phyloP scores from a whole-genome alignment of 176 grass and related monocot species.

The Guadua angustifolia region DNA sequence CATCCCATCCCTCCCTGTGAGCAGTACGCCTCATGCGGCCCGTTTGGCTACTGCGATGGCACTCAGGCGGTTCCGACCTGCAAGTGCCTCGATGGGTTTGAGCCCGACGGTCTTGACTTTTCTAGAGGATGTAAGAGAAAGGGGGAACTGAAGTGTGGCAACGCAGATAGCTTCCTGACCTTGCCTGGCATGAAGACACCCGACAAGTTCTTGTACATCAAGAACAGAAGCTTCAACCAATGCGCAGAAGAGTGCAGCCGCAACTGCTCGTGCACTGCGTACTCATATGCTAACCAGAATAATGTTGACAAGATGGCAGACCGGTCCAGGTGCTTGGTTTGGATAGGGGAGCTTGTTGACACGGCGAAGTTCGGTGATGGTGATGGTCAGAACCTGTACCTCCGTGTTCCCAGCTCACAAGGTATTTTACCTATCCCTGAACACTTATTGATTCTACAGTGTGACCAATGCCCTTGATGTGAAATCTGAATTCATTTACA shows the following conservation, averaged over 20 bases:
- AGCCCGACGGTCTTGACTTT: constrained; percentile 28
- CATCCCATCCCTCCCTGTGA: constrained; percentile 24
- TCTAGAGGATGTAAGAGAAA: constrained; percentile 54
- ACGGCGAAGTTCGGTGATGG: background rate
- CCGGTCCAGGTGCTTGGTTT: constrained; percentile 64
- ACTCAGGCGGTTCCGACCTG: constrained; percentile 32
- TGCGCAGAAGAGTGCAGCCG: constrained; percentile 44
- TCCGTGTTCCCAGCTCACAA: constrained; percentile 18
- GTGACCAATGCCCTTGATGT: background rate
- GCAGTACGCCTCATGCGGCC: constrained; percentile 41
- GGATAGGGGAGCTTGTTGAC: constrained; percentile 58
- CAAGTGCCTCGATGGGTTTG: constrained; percentile 57
- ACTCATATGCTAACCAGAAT: constrained; percentile 43
- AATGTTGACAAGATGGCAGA: background rate
- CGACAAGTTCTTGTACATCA: constrained; percentile 31
- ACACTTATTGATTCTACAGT: background rate
- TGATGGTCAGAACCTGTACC: constrained; percentile 53
- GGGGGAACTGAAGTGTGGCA: constrained; percentile 11
- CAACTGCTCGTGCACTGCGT: background rate
- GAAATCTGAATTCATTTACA: too few relatives aligned
- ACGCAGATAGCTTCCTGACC: background rate
- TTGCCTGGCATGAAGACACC: constrained; percentile 20
- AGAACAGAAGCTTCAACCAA: constrained; percentile 35
- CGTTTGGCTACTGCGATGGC: constrained; percentile 52
- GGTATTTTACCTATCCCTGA: constrained; percentile 39